Conservation (phyloP, 2,329 filamentous ascomycete genomes). For the Pseudogymnoascus sp. region DNA sequence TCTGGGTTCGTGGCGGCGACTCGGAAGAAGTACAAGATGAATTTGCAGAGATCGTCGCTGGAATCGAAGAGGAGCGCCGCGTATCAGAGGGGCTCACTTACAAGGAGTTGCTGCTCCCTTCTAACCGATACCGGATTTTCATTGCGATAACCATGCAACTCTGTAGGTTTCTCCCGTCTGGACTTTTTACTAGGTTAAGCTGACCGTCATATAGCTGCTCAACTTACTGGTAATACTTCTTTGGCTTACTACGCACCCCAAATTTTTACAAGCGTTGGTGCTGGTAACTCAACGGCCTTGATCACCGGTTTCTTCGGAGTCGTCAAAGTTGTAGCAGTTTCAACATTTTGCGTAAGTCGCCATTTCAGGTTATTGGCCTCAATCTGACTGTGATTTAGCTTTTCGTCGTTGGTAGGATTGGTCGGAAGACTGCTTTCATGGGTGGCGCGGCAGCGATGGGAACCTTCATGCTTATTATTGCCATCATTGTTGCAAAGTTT, state of each 20-base stretch:
- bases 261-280: conserved; percentile 43
- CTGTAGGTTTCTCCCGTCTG: conserved; percentile 22
- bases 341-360: conserved; percentile 24
- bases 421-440: conserved; percentile 39
- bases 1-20: conserved; percentile 45
- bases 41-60: conserved; percentile 37
- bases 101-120: conserved; percentile 40
- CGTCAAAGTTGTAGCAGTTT: conserved; percentile 39
- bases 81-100: conserved; percentile 39
- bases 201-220: conserved; percentile 20
- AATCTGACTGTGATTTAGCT: conserved; percentile 32
- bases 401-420: conserved; percentile 41
- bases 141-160: conserved; percentile 42
- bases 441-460: conserved; percentile 41
- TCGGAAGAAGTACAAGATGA: conserved; percentile 31
- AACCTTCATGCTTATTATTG: conserved; percentile 43
- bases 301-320: conserved; percentile 47
- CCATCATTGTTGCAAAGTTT: conserved; percentile 37
- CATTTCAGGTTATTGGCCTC: neutral
- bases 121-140: conserved; percentile 40
- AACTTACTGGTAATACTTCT: conserved; percentile 44
- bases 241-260: conserved; percentile 46
- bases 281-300: conserved; percentile 39
- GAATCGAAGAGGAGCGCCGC: conserved; percentile 40
- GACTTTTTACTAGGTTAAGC: neutral